Base-by-base conservation (phyloP, 768 basidiomycete species). In the Tremella mesenterica region DNA sequence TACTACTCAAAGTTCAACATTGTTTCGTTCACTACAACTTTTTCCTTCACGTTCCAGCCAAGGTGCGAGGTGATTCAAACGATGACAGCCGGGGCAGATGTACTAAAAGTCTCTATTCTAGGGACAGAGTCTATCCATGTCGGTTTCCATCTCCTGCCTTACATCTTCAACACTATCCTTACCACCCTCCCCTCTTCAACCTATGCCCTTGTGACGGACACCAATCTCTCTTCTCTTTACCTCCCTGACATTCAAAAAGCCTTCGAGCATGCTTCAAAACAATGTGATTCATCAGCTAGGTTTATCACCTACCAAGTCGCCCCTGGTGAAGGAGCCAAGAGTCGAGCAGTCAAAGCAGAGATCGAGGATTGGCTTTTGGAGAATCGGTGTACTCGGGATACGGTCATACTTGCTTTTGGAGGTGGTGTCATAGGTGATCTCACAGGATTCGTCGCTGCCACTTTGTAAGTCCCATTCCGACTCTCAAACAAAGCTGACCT, bases 381-480 rank as follows among this genome's bases (percentile, higher is more conserved):
- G 16, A 82, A 92, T 64, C 82, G 81, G 72, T 95, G 91, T 69
- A 95, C 92, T 2, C 77, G 95, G 54, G 92, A 93, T 72, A 91
- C 86, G 2, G 88, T 99, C 57, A 78, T 97, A 52, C 75, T 99
- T 50, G 93, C 92, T 0, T 79, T 99, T 21, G 95, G 95, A 28
- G 93, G 95, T 29, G 95, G 95, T 26, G 95, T 99, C 51, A 88
- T 99, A 54, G 95, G 95, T 12, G 93, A 99, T 75, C 78, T 97
- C 20, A 84, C 91, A 53, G 95, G 95, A 28, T 99, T 93, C 65
- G 90, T 95, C 53, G 88, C 95, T 23, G 88, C 95, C 1, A 97
- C 93, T 12, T 93, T 93, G 91, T 93, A 65, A 75, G 88, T 80
- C 3, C 20, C 20, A 8, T 7, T 8, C 14, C 1, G 36, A 34